Base-by-base conservation (phyloP, 352 stramenopile species). In the Blastocystis sp. region DNA sequence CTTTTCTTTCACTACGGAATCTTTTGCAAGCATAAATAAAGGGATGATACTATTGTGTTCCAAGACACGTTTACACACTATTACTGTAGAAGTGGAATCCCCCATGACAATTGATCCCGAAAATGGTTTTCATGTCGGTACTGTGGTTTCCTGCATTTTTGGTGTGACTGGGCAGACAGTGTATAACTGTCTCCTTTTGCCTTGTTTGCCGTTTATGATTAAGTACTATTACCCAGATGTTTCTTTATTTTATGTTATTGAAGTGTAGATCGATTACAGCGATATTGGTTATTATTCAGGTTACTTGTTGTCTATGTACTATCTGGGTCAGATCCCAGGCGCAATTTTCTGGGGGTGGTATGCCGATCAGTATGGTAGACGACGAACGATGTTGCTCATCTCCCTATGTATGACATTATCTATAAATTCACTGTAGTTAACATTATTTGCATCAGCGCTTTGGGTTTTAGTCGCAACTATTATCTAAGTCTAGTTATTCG, bases 231-330 rank as follows among this genome's bases (percentile, higher is more conserved):
- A 62, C 76, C 78, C 78, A 59, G 78, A 79, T 11, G 73, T 84
- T 6, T n/a, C 3, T 30, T 53, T 64, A 35, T 17, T 84, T 15
- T 4, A 11, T 53, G 17, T 4, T 0, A 7, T 40, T 35, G 19
- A n/a, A 4, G 9, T 87, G 70, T 87, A 87, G 75, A 75, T 87
- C 54, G 59, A 76, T 69, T 24, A 57, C 37, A 87, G 56, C 1
- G 53, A 87, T 75, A 56, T 87, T 70, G 53, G 75, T 5, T 87
- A 87, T 33, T 87, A 87, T 35, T 87, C 75, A 75, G 75, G 75
- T 2, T 68, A 60, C 35, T 11, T 87, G 4, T 17, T 73, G 24
- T 68, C 75, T 24, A 19, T 48, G 19, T 87, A 87, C 59, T 87
- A 44, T 87, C 75, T 87, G 17, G 75, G 75, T 9, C 56, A 73